Evolutionary conservation across 805 yeast species (phyloP).

Genomic region (Hagleromyces aurorensis): DNA sequence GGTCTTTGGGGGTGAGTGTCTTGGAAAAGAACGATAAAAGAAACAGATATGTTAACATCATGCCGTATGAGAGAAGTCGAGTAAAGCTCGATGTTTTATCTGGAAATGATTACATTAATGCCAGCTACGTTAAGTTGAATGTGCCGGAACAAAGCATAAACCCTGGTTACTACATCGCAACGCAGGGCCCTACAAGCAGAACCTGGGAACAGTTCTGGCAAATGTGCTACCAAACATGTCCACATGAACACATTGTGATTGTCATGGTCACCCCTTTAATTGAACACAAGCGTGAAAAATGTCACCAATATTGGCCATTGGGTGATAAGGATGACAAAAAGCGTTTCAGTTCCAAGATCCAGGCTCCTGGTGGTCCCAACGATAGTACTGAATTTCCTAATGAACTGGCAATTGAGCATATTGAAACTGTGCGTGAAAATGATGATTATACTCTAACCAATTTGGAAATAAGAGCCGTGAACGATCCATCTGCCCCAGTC

Average conservation of each 20-base stretch:
- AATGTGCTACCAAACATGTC: slow-evolving; percentile 56
- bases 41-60: slow-evolving; percentile 55
- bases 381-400: slow-evolving; percentile 18
- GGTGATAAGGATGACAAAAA: slow-evolving; percentile 9
- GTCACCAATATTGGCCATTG: slow-evolving; percentile 70
- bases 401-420: slow-evolving; percentile 17
- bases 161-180: slow-evolving; percentile 46
- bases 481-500: slow-evolving; percentile 35
- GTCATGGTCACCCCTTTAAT: slow-evolving; percentile 70
- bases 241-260: slow-evolving; percentile 48
- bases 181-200: slow-evolving; percentile 70
- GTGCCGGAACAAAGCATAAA: slow-evolving; percentile 17
- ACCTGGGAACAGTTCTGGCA: slow-evolving; percentile 89
- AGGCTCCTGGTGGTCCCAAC: slow-evolving; percentile 19
- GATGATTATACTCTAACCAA: slow-evolving; percentile 23
- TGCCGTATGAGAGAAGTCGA: slow-evolving; percentile 58
- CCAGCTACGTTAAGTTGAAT: slow-evolving; percentile 49
- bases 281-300: slow-evolving; percentile 68
- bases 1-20: slow-evolving; percentile 27
- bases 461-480: slow-evolving; percentile 13
- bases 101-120: slow-evolving; percentile 68
- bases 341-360: slow-evolving; percentile 9
- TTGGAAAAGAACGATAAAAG: slow-evolving; percentile 27
- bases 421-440: slow-evolving; percentile 13
- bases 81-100: slow-evolving; percentile 34